A percentile compares a stretch with the other conserved stretches of the same genome.
These are phyloP conservation scores for Pelargonium fulgidum DNA, from an alignment of 441 rosid species.

Conservation along the genomic window DNA sequence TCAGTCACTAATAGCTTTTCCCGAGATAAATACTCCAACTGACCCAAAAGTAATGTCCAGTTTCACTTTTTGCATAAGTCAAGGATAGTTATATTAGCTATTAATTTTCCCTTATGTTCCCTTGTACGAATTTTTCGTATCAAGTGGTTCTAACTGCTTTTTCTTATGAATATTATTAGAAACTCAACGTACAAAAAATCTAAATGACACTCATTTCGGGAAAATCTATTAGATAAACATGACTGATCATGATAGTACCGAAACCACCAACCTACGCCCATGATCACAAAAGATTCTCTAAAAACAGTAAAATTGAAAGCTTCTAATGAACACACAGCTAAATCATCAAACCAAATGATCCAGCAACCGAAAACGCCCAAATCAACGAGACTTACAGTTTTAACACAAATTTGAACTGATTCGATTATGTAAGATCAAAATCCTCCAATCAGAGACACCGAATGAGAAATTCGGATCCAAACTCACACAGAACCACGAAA, in stretches of 20 bases:
- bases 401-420: not conserved
- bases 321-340: constrained; percentile 16
- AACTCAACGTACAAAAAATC: too few relatives aligned
- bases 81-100: too few relatives aligned
- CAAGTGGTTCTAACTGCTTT: too few relatives aligned
- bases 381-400: not conserved
- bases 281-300: not conserved
- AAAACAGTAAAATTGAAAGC: constrained; percentile 10
- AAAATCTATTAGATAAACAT: too few relatives aligned
- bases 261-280: not conserved
- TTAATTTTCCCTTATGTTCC: too few relatives aligned
- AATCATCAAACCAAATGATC: not conserved
- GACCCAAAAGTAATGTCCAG: too few relatives aligned
- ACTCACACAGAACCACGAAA: not conserved
- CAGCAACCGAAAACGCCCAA: constrained; percentile 1
- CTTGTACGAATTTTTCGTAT: too few relatives aligned
- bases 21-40: not conserved
- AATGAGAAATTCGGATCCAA: not conserved
- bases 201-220: too few relatives aligned
- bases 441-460: not conserved
- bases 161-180: too few relatives aligned
- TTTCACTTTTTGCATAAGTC: too few relatives aligned
- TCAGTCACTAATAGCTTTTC: not conserved
- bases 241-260: not conserved
- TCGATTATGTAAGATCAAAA: constrained; percentile 2